Percentiles rank a stretch among this genome's conserved stretches.
These are phyloP conservation scores for Colletotrichum sp. DNA, from an alignment of 2,329 filamentous ascomycete genomes.

Conservation along the genomic window DNA sequence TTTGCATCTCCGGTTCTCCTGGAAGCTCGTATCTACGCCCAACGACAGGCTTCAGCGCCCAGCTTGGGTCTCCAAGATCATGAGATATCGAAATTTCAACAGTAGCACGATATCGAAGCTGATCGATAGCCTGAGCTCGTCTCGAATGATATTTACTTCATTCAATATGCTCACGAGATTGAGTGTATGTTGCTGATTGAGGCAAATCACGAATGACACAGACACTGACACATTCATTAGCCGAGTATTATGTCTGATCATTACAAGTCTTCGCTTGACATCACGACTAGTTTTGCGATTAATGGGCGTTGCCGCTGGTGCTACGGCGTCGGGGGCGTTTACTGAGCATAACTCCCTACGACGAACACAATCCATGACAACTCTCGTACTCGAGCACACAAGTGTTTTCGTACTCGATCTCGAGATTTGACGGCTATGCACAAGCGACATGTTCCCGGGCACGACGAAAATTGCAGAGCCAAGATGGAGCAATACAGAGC, in stretches of 20 bases:
- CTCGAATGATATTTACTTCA: background rate
- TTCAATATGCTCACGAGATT: background rate
- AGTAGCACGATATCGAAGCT: background rate
- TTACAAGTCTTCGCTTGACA: background rate
- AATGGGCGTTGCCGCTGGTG: background rate
- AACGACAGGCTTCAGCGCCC: background rate
- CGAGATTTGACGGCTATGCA: fast-evolving
- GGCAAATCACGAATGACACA: background rate
- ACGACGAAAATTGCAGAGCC: background rate
- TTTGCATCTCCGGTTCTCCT: slow-evolving; percentile 13
- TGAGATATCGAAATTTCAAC: background rate
- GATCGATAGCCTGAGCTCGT: background rate
- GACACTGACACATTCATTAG: background rate
- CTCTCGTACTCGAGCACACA: background rate
- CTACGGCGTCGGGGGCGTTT: background rate
- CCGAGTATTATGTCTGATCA: background rate
- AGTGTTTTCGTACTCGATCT: background rate
- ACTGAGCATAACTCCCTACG: background rate
- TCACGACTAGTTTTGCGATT: background rate
- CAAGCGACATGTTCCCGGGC: background rate
- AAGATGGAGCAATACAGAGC: too few species aligned
- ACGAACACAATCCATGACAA: background rate
- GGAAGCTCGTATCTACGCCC: background rate
- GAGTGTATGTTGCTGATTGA: background rate
- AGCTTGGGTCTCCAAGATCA: background rate